Percentiles rank a stretch among this genome's conserved stretches.
phyloP scores from a whole-genome alignment of 192 early-diverging fungal genomes.

The Gaertneriomyces sp. region DNA sequence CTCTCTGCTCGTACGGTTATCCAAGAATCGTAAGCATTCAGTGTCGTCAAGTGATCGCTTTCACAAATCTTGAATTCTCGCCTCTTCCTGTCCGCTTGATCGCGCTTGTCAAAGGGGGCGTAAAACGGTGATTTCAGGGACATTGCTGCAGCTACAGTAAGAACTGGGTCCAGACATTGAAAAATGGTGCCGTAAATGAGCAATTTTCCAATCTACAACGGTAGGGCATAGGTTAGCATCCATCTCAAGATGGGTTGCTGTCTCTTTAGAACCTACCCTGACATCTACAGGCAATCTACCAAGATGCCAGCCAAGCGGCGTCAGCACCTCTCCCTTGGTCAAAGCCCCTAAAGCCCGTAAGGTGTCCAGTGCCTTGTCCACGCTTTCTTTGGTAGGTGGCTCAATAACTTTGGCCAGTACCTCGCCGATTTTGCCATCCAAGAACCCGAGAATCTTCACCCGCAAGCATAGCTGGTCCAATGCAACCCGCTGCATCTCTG shows the following conservation, averaged over 20 bases:
- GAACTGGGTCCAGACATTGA: conserved; percentile 44
- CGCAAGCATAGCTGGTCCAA: conserved; percentile 79
- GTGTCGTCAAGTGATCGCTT: conserved; percentile 44
- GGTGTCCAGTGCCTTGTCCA: conserved; percentile 59
- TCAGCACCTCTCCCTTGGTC: conserved; percentile 48
- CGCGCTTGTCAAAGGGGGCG: conserved; percentile 47
- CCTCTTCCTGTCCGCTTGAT: conserved; percentile 39
- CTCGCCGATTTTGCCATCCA: conserved; percentile 14
- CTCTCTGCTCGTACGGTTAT: conserved; percentile 10
- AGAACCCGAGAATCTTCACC: conserved; percentile 52
- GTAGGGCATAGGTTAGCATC: neutral
- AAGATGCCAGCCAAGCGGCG: conserved; percentile 59
- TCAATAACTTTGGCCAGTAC: conserved; percentile 44
- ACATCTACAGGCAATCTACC: conserved; percentile 59
- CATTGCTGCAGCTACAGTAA: conserved; percentile 48
- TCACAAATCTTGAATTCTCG: conserved; percentile 32
- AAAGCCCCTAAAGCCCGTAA: conserved; percentile 33
- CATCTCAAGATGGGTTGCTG: neutral
- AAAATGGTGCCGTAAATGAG: conserved; percentile 56
- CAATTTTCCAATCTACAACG: conserved; percentile 56
- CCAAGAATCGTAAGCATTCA: conserved; percentile 46
- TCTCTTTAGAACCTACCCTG: conserved; percentile 38
- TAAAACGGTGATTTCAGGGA: conserved; percentile 45
- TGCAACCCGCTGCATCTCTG: conserved; percentile 78
- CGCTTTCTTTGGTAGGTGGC: conserved; percentile 57